These are phyloP conservation scores for Colletotrichum graminicola DNA, from an alignment of 2,329 filamentous ascomycete genomes.

Conservation along the genomic window DNA sequence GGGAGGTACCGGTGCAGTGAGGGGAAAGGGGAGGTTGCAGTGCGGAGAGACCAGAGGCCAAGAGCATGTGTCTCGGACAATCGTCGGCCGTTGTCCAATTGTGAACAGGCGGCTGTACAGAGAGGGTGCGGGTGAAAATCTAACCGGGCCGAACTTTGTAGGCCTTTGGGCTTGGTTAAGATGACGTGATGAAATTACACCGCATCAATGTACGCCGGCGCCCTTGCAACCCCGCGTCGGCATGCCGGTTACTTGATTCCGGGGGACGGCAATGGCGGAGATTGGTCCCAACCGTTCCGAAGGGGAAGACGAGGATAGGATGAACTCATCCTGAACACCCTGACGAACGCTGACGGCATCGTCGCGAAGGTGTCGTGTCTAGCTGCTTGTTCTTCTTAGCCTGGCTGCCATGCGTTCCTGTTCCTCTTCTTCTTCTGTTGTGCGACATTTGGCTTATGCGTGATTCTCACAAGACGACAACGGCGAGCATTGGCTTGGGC, in stretches of 20 bases:
- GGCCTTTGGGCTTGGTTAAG: neutral
- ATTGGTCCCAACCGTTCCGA: slow-evolving; percentile 1
- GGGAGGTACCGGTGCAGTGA: slow-evolving; percentile 1
- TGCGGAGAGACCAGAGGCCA: neutral
- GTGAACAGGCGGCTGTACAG: neutral
- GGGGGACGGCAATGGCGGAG: slow-evolving; percentile 11
- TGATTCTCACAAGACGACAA: neutral
- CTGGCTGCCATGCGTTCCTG: neutral
- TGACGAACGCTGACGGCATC: neutral
- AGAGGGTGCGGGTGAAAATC: neutral
- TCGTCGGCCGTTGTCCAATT: slow-evolving; percentile 16
- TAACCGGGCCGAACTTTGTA: neutral
- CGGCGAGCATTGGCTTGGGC: neutral
- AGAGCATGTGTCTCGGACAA: slow-evolving; percentile 1
- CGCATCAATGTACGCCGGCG: slow-evolving; percentile 17
- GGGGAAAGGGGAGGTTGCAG: slow-evolving; percentile 3
- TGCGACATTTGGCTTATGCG: neutral
- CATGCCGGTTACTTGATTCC: slow-evolving; percentile 20
- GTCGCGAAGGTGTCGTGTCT: neutral
- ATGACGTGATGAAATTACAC: slow-evolving; percentile 30
- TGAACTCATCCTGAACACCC: neutral
- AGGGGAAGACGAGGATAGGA: neutral
- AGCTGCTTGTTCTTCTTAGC: no score
- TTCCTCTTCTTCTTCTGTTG: neutral
- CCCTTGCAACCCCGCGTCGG: slow-evolving; percentile 34